A percentile compares a stretch with the other conserved stretches of the same genome.
Conservation (phyloP, 148 eudicot species). For the Rhododendron vialii region DNA sequence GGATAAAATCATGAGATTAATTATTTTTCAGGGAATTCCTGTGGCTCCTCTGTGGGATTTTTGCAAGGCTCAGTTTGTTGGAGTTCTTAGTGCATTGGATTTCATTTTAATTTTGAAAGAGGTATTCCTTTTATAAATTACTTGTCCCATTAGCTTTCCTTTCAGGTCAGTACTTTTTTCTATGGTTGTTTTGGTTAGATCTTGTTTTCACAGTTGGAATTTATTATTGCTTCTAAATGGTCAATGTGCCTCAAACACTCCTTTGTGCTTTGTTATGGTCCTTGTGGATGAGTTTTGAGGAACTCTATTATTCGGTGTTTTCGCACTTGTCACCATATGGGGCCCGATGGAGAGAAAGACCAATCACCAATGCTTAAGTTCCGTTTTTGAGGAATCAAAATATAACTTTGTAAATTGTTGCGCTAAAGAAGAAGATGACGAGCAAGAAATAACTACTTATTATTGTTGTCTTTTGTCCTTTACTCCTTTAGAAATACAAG, state of each 20-base stretch:
- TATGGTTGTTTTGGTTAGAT: not conserved
- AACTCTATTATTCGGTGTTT: not conserved
- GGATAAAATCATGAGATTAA: constrained; percentile 17
- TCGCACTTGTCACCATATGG: not conserved
- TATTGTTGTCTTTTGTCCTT: not conserved
- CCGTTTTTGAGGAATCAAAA: not conserved
- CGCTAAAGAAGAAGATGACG: not conserved
- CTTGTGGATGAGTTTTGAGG: not conserved
- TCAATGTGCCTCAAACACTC: not conserved
- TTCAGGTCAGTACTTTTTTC: not conserved
- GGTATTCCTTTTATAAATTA: constrained; percentile 36
- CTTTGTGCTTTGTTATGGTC: not conserved
- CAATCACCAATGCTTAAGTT: not conserved
- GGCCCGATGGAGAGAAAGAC: not conserved
- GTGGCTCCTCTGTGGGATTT: constrained; percentile 95
- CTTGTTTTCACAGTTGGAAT: not conserved
- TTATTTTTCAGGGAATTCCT: constrained; percentile 67
- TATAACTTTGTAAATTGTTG: not conserved
- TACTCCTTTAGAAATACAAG: not conserved
- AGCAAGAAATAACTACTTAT: not conserved
- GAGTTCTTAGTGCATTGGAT: constrained; percentile 85
- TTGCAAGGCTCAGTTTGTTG: constrained; percentile 67
- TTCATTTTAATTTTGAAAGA: constrained; percentile 87
- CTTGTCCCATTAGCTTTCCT: not conserved
- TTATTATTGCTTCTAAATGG: not conserved